Base-by-base conservation (phyloP, 2,329 filamentous ascomycete species). In the Curvularia hawaiiensis region DNA sequence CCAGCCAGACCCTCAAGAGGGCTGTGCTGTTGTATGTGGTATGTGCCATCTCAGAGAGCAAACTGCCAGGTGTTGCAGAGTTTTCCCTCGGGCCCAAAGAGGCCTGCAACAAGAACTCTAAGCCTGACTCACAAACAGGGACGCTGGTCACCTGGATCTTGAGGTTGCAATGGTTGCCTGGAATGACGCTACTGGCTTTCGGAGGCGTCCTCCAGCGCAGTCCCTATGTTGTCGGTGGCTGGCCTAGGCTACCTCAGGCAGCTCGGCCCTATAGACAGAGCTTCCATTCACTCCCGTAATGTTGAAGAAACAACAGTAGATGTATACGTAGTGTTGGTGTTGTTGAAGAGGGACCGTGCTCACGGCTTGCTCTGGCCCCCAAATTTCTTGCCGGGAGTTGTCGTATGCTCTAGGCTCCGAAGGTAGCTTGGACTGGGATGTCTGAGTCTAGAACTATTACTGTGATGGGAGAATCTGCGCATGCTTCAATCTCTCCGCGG, bases 141-240 rank as follows among this genome's bases (percentile, higher is more conserved):
- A 38, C 11, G 26, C 4, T 38, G 47, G 33, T 40, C 47, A 50
- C 47, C 35, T 40, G 47, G 16, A 39, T 50, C 24, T 40, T 9
- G 33, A 39, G 31, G 47, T 50, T 35, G 22, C n/a, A 40, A 24
- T 40, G n/a, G 47, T 40, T 50, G 47, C 47, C 47, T 50, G 33
- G 47, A 30, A 10, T 39, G 47, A 24, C 35, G 47, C 35, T 40
- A 30, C 39, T 20, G 35, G 16, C 10, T 14, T 33, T n/a, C 26
- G 2, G 31, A n/a, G 33, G 33, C 11, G 33, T 18, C 8, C 16
- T 28, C 33, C 22, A 39, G 20, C 31, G 16, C 35, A 9, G 18
- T 9, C 11, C 18, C 43, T 18, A 7, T 8, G 28, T 30, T 14
- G 11, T 35, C 28, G 11, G 12, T 33, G 30, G 28, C 18, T 20